phyloP scores from a whole-genome alignment of 192 early-diverging fungal genomes.

The Linnemannia schmuckeri region DNA sequence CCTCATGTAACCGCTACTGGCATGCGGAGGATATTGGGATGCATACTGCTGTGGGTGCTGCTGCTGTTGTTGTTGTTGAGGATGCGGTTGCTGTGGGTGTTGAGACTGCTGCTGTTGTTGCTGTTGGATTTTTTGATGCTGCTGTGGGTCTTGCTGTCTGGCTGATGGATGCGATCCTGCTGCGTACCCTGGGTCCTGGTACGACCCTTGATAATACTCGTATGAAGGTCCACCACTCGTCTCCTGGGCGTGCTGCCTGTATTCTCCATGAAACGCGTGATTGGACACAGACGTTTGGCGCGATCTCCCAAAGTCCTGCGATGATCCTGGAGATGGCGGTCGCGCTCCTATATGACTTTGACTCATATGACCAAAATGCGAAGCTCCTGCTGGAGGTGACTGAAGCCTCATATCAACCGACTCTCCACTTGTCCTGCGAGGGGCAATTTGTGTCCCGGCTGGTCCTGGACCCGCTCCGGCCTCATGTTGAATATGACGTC shows the following conservation, averaged over 20 bases:
- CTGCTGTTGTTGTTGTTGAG: conserved; percentile 27
- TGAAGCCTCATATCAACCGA: conserved; percentile 33
- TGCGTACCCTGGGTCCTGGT: conserved; percentile 13
- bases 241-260: conserved; percentile 26
- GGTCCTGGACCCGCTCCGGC: background rate
- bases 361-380: conserved; percentile 17
- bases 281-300: conserved; percentile 28
- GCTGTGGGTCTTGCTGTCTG: background rate
- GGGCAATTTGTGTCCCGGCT: background rate
- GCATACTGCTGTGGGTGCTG: conserved; percentile 25
- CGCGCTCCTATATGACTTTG: background rate
- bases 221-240: conserved; percentile 6
- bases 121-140: background rate
- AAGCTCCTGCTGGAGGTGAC: conserved; percentile 27
- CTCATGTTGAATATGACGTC: conserved; percentile 6
- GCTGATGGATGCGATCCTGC: conserved; percentile 20
- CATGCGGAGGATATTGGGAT: conserved; percentile 32
- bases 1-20: conserved; percentile 20
- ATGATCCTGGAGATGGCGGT: conserved; percentile 15
- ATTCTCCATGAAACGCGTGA: conserved; percentile 40
- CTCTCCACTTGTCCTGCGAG: conserved; percentile 35
- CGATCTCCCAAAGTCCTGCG: conserved; percentile 33
- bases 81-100: conserved; percentile 12
- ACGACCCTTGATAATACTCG: conserved; percentile 29
- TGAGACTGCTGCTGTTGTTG: conserved; percentile 1